phyloP scores from a whole-genome alignment of 2,329 filamentous ascomycete species.

The Paramyrothecium roridum region DNA sequence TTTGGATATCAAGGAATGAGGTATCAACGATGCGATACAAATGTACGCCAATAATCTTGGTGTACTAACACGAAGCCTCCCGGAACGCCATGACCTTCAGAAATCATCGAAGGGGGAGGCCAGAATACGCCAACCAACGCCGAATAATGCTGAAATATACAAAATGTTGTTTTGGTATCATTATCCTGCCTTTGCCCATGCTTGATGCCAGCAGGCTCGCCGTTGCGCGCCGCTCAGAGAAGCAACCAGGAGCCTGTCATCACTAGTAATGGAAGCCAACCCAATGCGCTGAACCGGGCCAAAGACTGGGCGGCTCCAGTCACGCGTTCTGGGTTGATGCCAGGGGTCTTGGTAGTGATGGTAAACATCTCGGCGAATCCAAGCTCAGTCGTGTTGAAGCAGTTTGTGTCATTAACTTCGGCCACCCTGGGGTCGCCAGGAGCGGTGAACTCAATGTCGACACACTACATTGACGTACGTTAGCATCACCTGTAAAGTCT shows the following conservation, averaged over 20 bases:
- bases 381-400: conserved; percentile 81
- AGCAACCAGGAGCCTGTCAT: conserved; percentile 34
- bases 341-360: conserved; percentile 46
- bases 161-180: conserved; percentile 1
- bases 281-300: conserved; percentile 22
- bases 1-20: too few species aligned
- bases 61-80: too few species aligned
- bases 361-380: conserved; percentile 76
- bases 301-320: conserved; percentile 18
- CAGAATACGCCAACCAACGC: conserved; percentile 12
- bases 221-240: conserved; percentile 20
- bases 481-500: neutral
- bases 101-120: neutral
- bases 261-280: conserved; percentile 37
- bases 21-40: too few species aligned
- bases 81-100: too few species aligned
- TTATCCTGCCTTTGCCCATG: neutral
- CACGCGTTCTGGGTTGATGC: conserved; percentile 22
- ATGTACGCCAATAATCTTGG: too few species aligned
- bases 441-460: conserved; percentile 88
- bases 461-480: conserved; percentile 61
- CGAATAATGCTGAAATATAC: conserved; percentile 18
- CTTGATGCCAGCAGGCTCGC: neutral
- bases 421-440: conserved; percentile 64
- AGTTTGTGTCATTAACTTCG: conserved; percentile 77